Conservation (phyloP, 371 early-diverging fungal species). For the Blakeslea trispora region DNA sequence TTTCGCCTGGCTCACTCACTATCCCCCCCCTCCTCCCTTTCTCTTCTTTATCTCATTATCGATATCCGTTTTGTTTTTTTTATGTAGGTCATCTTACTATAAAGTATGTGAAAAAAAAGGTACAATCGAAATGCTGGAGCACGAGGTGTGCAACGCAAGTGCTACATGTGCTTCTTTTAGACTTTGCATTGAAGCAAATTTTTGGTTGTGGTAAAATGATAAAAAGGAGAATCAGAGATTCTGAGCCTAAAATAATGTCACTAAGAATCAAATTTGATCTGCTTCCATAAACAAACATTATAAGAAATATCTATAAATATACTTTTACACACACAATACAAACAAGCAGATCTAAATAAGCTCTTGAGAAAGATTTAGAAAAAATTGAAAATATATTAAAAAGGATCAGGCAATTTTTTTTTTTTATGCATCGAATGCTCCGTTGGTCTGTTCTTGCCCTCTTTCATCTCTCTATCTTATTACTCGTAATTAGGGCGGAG, state of each 20-base stretch:
- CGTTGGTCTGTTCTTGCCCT: slow-evolving; percentile 11
- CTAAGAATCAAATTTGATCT: not conserved
- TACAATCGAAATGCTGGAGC: slow-evolving; percentile 4
- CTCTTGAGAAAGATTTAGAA: too few species aligned
- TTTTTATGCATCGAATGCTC: not conserved
- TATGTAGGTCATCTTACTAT: too few species aligned
- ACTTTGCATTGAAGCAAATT: not conserved
- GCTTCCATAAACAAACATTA: not conserved
- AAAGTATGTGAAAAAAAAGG: slow-evolving; percentile 3
- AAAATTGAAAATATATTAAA: not conserved
- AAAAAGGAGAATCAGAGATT: not conserved
- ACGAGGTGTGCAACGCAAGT: slow-evolving; percentile 29
- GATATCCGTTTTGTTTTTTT: too few species aligned
- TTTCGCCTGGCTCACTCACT: too few species aligned
- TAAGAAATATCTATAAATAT: not conserved
- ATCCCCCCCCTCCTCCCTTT: too few species aligned
- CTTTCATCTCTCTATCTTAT: not conserved
- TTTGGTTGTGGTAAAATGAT: slow-evolving; percentile 2
- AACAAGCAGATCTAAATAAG: too few species aligned
- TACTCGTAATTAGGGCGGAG: slow-evolving; percentile 26
- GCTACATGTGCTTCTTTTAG: slow-evolving; percentile 26
- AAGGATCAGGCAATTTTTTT: not conserved
- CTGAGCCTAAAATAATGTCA: not conserved
- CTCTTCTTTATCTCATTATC: too few species aligned
- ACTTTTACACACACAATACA: not conserved